These are phyloP conservation scores for Auriscalpium microsporum DNA, from an alignment of 768 basidiomycete species.

Conservation along the genomic window DNA sequence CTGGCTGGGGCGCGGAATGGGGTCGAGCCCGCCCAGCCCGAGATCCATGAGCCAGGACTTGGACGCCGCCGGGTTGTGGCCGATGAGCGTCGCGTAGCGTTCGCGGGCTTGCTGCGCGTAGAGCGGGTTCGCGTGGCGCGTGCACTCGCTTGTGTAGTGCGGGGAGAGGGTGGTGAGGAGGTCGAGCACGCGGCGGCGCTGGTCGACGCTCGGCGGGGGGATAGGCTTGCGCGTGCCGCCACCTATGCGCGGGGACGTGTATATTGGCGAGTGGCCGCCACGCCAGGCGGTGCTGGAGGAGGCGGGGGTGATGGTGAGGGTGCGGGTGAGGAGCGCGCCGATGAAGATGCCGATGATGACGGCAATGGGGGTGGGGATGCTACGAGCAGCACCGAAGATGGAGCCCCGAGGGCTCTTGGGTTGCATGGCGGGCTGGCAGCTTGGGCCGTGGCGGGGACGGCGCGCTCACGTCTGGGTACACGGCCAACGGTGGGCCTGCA, in stretches of 20 bases:
- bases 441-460: too few relatives aligned
- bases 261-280: conserved; percentile 42
- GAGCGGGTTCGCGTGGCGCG: conserved; percentile 70
- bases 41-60: conserved; percentile 54
- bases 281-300: conserved; percentile 33
- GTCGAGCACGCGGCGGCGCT: conserved; percentile 79
- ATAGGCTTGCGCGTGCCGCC: conserved; percentile 47
- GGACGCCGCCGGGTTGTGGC: conserved; percentile 53
- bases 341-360: conserved; percentile 53
- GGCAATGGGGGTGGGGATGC: conserved; percentile 44
- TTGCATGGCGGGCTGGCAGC: conserved; percentile 6
- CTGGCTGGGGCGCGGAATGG: conserved; percentile 30
- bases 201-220: conserved; percentile 70
- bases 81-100: conserved; percentile 78
- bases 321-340: conserved; percentile 48
- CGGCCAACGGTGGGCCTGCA: too few relatives aligned
- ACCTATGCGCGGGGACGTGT: conserved; percentile 37
- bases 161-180: conserved; percentile 81
- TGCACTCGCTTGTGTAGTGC: conserved; percentile 91
- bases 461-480: too few relatives aligned
- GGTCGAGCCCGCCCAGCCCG: conserved; percentile 27
- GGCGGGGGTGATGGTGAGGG: conserved; percentile 40
- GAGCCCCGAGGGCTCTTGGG: not conserved
- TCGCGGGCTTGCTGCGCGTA: conserved; percentile 81
- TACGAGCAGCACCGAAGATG: not conserved